Conservation (phyloP, 2,329 filamentous ascomycete genomes). For the Penicillium aurantiogriseum region DNA sequence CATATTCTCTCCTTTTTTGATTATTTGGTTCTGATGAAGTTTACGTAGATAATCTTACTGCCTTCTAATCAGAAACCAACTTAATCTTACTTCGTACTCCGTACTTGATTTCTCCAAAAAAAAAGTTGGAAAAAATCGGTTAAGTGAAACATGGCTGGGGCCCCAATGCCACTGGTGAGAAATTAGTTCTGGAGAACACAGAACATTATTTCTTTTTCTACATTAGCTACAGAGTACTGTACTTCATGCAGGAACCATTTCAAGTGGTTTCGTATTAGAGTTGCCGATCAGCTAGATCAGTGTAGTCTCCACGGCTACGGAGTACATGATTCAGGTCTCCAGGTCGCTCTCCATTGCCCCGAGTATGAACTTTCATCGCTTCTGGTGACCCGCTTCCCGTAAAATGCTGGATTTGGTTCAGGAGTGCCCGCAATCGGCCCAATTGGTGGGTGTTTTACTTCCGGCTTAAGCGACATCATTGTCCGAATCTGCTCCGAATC, state of each 20-base stretch:
- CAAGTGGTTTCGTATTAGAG: constrained; percentile 13
- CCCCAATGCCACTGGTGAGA: constrained; percentile 13
- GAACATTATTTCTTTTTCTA: neutral
- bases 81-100: neutral
- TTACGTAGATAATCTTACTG: neutral
- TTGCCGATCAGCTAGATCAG: constrained; percentile 22
- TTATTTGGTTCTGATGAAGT: constrained; percentile 3
- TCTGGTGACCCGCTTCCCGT: constrained; percentile 5
- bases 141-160: constrained; percentile 31
- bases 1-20: neutral
- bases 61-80: neutral
- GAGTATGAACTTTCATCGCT: neutral
- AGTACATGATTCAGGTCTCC: constrained; percentile 1
- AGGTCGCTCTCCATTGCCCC: neutral
- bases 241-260: constrained; percentile 20
- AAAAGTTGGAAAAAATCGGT: neutral
- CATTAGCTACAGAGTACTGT: neutral
- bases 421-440: neutral
- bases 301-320: constrained; percentile 18
- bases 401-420: neutral
- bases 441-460: neutral
- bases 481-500: neutral
- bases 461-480: neutral
- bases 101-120: neutral
- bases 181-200: constrained; percentile 1